phyloP scores from a whole-genome alignment of 1,284 basidiomycete species.

The Pisolithus thermaeus region DNA sequence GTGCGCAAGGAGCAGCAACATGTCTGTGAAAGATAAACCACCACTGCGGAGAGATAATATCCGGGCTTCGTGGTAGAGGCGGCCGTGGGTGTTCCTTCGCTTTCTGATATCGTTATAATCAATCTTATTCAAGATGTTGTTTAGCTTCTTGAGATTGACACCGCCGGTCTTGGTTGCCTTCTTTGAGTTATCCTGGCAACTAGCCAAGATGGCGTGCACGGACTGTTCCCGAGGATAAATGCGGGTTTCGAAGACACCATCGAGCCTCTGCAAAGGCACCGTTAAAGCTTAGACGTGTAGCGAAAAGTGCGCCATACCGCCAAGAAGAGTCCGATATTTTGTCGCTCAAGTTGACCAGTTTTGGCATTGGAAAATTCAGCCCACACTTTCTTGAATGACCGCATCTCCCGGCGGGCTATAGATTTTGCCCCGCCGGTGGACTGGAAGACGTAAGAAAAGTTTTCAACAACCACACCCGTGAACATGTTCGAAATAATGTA shows the following conservation, averaged over 20 bases:
- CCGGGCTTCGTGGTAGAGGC: conserved; percentile 82
- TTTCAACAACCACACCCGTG: conserved; percentile 94
- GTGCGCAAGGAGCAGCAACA: conserved; percentile 86
- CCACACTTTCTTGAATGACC: conserved; percentile 94
- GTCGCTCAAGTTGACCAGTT: conserved; percentile 73
- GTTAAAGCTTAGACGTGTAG: neutral
- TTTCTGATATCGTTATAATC: conserved; percentile 61
- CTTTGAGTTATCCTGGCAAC: conserved; percentile 33
- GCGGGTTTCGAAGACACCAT: conserved; percentile 79
- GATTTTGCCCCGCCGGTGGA: conserved; percentile 76
- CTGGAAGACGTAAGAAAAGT: conserved; percentile 95
- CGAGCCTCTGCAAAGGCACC: conserved; percentile 53
- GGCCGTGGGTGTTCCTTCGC: conserved; percentile 67
- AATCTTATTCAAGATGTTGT: conserved; percentile 53
- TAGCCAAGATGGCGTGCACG: conserved; percentile 51
- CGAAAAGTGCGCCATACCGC: conserved; percentile 44
- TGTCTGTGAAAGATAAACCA: conserved; percentile 89
- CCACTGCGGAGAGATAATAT: conserved; percentile 65
- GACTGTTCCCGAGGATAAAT: conserved; percentile 73
- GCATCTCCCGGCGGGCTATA: conserved; percentile 86
- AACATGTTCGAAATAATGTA: conserved; percentile 96
- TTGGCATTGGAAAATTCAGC: conserved; percentile 76
- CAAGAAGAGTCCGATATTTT: conserved; percentile 78
- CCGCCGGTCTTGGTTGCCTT: conserved; percentile 39
- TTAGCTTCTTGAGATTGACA: conserved; percentile 63